A percentile compares a stretch with the other conserved stretches of the same genome.
Evolutionary conservation across 1,284 basidiomycete species (phyloP).

Genomic region (Phylloboletellus chloephorus): DNA sequence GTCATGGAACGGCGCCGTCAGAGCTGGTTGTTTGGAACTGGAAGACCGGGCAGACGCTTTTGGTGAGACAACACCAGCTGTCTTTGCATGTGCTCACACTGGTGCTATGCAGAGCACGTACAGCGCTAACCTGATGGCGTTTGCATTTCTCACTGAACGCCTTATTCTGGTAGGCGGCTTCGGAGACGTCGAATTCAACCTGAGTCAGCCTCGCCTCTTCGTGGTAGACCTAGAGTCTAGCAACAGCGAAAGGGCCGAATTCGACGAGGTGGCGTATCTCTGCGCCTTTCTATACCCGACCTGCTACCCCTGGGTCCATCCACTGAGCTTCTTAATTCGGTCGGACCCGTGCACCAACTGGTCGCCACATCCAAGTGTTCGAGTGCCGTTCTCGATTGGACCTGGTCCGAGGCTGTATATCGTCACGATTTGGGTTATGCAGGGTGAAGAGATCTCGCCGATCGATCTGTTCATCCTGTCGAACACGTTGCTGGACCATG

Average conservation of each 20-base stretch:
- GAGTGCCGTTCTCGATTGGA: slow-evolving; percentile 48
- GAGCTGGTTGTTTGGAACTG: slow-evolving; percentile 60
- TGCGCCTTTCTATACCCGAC: slow-evolving; percentile 41
- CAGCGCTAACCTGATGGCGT: slow-evolving; percentile 37
- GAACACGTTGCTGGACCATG: slow-evolving; percentile 37
- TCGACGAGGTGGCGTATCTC: slow-evolving; percentile 31
- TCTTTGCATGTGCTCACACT: slow-evolving; percentile 6
- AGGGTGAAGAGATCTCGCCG: slow-evolving; percentile 23
- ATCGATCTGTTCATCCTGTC: slow-evolving; percentile 47
- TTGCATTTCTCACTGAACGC: slow-evolving; percentile 42
- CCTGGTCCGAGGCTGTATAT: slow-evolving; percentile 43
- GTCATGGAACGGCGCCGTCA: slow-evolving; percentile 27
- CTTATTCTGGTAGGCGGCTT: slow-evolving; percentile 36
- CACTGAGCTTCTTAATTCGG: slow-evolving; percentile 40
- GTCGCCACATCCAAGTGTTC: slow-evolving; percentile 30
- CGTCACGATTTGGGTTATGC: slow-evolving; percentile 39
- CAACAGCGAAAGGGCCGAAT: slow-evolving; percentile 22
- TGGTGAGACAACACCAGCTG: slow-evolving; percentile 36
- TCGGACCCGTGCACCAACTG: slow-evolving; percentile 53
- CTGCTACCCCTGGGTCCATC: slow-evolving; percentile 25
- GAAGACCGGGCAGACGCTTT: slow-evolving; percentile 42
- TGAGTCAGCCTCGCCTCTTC: slow-evolving; percentile 20
- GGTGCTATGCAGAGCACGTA: slow-evolving; percentile 29
- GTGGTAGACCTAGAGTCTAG: slow-evolving; percentile 32
- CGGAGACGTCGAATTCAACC: slow-evolving; percentile 10